These are phyloP conservation scores for Phytopythium boreale DNA, from an alignment of 352 stramenopile genomes.

Conservation along the genomic window DNA sequence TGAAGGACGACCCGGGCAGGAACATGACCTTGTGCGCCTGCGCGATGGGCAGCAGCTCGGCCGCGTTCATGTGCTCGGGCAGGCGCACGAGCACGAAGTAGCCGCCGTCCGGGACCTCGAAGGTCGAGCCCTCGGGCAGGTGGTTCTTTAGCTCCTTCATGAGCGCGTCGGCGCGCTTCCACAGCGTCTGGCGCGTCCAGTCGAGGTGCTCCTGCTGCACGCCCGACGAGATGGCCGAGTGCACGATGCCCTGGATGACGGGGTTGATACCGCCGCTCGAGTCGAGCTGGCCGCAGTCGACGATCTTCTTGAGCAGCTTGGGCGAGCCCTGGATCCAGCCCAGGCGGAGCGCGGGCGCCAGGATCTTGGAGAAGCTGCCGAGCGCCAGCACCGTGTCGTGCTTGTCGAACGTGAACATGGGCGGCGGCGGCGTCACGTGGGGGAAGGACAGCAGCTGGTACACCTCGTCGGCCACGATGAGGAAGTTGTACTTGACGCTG, in stretches of 20 bases:
- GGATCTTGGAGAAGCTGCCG: conserved; percentile 95
- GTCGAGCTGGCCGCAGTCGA: conserved; percentile 89
- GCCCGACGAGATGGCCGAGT: conserved; percentile 61
- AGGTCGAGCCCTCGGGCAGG: conserved; percentile 54
- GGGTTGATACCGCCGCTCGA: conserved; percentile 91
- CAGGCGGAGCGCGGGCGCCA: conserved; percentile 88
- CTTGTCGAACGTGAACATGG: conserved; percentile 82
- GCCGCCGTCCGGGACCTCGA: conserved; percentile 78
- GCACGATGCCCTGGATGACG: conserved; percentile 88
- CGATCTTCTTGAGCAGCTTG: conserved; percentile 73
- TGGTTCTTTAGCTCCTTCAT: conserved; percentile 73
- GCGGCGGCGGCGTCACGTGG: conserved; percentile 72
- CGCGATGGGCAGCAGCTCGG: conserved; percentile 68
- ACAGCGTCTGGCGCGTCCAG: conserved; percentile 69
- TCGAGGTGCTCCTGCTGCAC: conserved; percentile 78
- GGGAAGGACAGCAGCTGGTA: conserved; percentile 95
- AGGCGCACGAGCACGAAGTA: conserved; percentile 90
- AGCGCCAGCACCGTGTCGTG: conserved; percentile 86
- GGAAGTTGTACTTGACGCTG: conserved; percentile 86
- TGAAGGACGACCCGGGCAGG: conserved; percentile 80
- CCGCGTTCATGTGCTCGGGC: conserved; percentile 70
- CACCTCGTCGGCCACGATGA: conserved; percentile 92
- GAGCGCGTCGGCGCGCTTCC: conserved; percentile 67
- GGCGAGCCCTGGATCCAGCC: conserved; percentile 84
- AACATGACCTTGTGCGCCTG: conserved; percentile 89